A percentile compares a stretch with the other conserved stretches of the same genome.
Conservation (phyloP, 768 basidiomycete species). For the Phylloporus arenicola region DNA sequence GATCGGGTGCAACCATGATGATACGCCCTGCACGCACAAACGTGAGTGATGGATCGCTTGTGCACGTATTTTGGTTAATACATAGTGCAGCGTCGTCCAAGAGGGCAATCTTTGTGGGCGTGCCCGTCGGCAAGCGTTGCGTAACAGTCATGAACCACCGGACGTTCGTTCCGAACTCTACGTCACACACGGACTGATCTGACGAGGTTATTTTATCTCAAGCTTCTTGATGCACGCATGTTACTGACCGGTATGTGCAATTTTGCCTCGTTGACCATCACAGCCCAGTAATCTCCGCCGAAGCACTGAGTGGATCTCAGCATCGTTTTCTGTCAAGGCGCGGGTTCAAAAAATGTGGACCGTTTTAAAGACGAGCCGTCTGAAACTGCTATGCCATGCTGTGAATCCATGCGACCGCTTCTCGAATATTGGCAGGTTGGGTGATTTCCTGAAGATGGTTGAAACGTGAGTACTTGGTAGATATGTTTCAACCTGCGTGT, state of each 20-base stretch:
- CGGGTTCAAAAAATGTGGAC: too few relatives aligned
- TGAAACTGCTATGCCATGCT: neutral
- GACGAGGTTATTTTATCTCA: neutral
- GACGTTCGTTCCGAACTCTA: neutral
- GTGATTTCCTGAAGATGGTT: neutral
- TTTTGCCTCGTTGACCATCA: neutral
- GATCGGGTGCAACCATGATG: too few relatives aligned
- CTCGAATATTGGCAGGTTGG: neutral
- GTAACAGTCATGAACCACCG: neutral
- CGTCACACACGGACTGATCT: neutral
- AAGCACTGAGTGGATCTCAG: slow-evolving; percentile 6
- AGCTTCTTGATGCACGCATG: neutral
- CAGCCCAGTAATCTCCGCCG: slow-evolving; percentile 15
- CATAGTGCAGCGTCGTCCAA: neutral
- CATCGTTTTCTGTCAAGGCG: neutral
- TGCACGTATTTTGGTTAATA: neutral
- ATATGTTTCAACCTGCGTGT: slow-evolving; percentile 11
- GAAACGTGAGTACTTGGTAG: slow-evolving; percentile 1
- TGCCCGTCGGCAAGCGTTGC: neutral
- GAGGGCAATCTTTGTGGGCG: slow-evolving; percentile 1
- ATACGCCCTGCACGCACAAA: neutral
- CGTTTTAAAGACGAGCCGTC: too few relatives aligned
- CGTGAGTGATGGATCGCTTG: neutral
- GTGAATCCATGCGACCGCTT: neutral
- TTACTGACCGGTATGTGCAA: neutral